phyloP scores from a whole-genome alignment of 306 rosid genomes.

The Fragaria ananassa region DNA sequence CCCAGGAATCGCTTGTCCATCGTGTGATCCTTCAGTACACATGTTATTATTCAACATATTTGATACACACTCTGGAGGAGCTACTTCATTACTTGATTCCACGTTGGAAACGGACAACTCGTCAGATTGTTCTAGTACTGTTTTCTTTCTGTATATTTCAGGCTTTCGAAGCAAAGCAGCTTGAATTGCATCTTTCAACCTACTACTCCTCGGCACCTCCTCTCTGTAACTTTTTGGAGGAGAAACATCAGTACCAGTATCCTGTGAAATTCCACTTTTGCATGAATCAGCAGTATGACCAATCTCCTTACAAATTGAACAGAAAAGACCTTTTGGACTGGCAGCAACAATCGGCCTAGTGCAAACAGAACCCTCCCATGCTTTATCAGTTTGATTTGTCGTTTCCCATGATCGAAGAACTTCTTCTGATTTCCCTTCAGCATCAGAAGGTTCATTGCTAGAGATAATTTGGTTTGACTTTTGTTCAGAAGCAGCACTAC shows the following conservation, averaged over 20 bases:
- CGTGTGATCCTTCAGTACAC: constrained; percentile 40
- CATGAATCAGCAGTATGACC: constrained; percentile 63
- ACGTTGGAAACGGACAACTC: constrained; percentile 41
- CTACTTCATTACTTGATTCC: constrained; percentile 43
- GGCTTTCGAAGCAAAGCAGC: constrained; percentile 80
- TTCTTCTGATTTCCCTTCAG: constrained; percentile 42
- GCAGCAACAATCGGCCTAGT: constrained; percentile 34
- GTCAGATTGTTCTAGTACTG: constrained; percentile 44
- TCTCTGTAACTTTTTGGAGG: constrained; percentile 48
- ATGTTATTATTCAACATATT: constrained; percentile 39
- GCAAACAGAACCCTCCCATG: constrained; percentile 45
- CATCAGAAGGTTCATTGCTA: constrained; percentile 40
- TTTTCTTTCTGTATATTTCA: constrained; percentile 66
- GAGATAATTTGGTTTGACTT: constrained; percentile 27
- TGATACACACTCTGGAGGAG: constrained; percentile 41
- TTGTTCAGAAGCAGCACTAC: constrained; percentile 31
- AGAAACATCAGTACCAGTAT: constrained; percentile 45
- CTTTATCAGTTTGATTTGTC: constrained; percentile 43
- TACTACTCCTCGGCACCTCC: constrained; percentile 48
- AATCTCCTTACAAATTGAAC: constrained; percentile 59
- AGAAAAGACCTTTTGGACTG: constrained; percentile 42
- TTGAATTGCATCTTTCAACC: constrained; percentile 75
- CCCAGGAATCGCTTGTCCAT: constrained; percentile 34
- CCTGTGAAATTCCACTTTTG: constrained; percentile 33
- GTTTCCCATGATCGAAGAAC: constrained; percentile 39